phyloP scores from a whole-genome alignment of 345 rosid genomes.

The Cochlearia excelsa region DNA sequence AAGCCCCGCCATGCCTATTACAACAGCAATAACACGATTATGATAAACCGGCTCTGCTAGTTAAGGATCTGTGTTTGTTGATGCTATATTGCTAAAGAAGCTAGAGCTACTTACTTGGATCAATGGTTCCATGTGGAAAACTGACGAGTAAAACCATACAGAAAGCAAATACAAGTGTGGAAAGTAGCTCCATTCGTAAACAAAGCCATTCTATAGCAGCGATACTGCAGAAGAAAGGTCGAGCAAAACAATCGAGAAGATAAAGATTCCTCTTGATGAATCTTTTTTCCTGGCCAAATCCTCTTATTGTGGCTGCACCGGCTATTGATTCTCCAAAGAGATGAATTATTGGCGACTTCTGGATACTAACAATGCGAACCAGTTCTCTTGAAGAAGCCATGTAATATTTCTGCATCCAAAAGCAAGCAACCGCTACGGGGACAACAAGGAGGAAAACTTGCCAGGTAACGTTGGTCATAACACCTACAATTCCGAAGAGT shows the following conservation, averaged over 20 bases:
- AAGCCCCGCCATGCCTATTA: conserved; percentile 98
- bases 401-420: conserved; percentile 99
- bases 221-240: conserved; percentile 96
- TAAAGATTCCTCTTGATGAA: conserved; percentile 95
- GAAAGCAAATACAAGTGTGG: conserved; percentile 93
- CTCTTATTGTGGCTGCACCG: conserved; percentile 99
- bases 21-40: conserved; percentile 31
- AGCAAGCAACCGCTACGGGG: conserved; percentile 96
- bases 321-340: conserved; percentile 98
- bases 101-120: conserved; percentile 73
- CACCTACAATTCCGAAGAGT: conserved; percentile 90
- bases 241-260: conserved; percentile 97
- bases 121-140: conserved; percentile 91
- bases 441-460: conserved; percentile 93
- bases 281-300: conserved; percentile 95
- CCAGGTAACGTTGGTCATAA: conserved; percentile 97
- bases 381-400: conserved; percentile 99
- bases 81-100: neutral
- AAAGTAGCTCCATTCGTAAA: conserved; percentile 95
- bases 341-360: conserved; percentile 95
- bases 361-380: conserved; percentile 98
- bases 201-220: conserved; percentile 99
- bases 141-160: conserved; percentile 98
- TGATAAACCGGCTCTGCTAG: neutral
- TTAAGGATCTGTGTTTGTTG: conserved; percentile 2